Evolutionary conservation across 1,284 basidiomycete species (phyloP), one percentile per base, ranked within the genome.

Genomic region (Ceratobasidium sp.): DNA sequence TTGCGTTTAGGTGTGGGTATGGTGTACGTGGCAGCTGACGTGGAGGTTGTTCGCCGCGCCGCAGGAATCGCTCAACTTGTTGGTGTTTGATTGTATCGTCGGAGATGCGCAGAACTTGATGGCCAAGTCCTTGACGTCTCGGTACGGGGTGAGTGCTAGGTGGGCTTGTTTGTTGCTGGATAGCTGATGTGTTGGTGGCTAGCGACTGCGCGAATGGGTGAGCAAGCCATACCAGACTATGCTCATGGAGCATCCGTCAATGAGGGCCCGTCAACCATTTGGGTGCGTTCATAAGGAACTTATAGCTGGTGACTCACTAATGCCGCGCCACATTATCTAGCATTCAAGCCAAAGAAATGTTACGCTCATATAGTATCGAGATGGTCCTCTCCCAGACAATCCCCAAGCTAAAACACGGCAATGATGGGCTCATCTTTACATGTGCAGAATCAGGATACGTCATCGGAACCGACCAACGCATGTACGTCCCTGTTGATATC

Each of bases 351-450:
- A 99, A 99, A 82, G 88, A 89, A 60, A 97, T 97, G 85, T 91
- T 91, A 75, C 86, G 93, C n/a, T 94, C 96, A 6, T 99, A 99
- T 81, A 90, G 91, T 67, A 89, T 97, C 66, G 91, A 93, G 54
- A 90, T 93, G 76, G 95, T 99, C 11, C 93, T 99, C 79, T 86
- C 87, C 57, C 86, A 92, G 60, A 92, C 95, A 75, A 92, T 99
- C 48, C 95, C 96, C 1, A 87, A 87, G n/a, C 85, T 99, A 2
- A 90, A 96, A 78, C 98, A 99, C 81, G 96, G 91, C 5, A 97
- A 94, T 79, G 98, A 99, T 80, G 98, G 98, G 0, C 89, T 99
- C 75, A 98, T 99, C 79, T 99, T 98, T 81, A 99, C 98, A 0
- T 94, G 94, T 80, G 93, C 93, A 9, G 93, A 90, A 80, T 90